Conservation (phyloP, 495 filamentous ascomycete genomes). For the Neurospora terricola region DNA sequence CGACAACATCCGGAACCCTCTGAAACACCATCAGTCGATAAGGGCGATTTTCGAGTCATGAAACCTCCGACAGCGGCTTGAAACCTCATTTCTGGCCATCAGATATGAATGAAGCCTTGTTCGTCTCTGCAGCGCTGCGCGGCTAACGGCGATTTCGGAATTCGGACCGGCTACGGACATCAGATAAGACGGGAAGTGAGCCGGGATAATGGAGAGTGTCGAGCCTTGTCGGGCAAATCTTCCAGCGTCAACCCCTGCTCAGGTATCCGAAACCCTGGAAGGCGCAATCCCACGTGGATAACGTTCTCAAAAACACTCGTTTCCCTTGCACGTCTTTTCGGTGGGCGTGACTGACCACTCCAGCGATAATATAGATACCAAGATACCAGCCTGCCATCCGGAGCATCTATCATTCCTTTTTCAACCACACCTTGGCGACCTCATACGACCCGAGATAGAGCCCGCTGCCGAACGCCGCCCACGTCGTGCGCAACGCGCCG, state of each 20-base stretch:
- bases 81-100: background rate
- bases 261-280: background rate
- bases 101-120: background rate
- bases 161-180: background rate
- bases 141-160: background rate
- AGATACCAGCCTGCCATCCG: background rate
- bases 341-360: background rate
- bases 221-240: background rate
- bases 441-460: constrained; percentile 85
- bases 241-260: background rate
- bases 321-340: too few relatives aligned
- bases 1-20: background rate
- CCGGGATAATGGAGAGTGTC: background rate
- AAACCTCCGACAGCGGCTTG: background rate
- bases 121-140: background rate
- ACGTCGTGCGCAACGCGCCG: constrained; percentile 61
- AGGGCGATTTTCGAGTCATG: background rate
- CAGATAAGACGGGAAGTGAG: background rate
- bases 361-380: background rate
- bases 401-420: constrained; percentile 2
- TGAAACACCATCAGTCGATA: background rate
- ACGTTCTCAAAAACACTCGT: background rate
- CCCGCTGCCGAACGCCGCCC: constrained; percentile 73
- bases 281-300: background rate
- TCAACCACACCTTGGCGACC: constrained; percentile 60